Evolutionary conservation across 1,139 yeast species (phyloP).

Genomic region (Debaryomycetaceae sp.): DNA sequence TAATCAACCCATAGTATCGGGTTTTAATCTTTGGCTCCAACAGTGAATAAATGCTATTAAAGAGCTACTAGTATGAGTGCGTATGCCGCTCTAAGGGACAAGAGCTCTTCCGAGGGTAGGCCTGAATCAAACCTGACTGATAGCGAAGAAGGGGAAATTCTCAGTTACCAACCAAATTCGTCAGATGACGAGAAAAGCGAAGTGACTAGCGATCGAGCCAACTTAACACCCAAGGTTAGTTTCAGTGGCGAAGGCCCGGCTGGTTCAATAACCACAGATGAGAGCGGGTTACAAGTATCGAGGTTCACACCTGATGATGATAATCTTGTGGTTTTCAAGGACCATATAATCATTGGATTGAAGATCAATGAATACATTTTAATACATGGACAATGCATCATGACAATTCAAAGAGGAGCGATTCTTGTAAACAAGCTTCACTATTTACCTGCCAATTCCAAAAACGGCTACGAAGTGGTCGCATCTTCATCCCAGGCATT

Average conservation of each 20-base stretch:
- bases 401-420: constrained; percentile 60
- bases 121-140: constrained; percentile 8
- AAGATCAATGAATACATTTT: constrained; percentile 46
- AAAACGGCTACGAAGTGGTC: constrained; percentile 26
- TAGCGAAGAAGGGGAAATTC: constrained; percentile 15
- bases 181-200: constrained; percentile 20
- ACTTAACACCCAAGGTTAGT: background rate
- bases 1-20: background rate
- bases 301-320: constrained; percentile 32
- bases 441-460: constrained; percentile 31
- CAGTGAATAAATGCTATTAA: background rate
- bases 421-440: constrained; percentile 51
- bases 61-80: constrained; percentile 38
- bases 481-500: constrained; percentile 55
- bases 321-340: constrained; percentile 30
- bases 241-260: constrained; percentile 1
- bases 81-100: constrained; percentile 44
- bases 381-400: constrained; percentile 54
- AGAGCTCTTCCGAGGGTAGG: constrained; percentile 6
- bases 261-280: constrained; percentile 4
- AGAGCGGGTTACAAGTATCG: constrained; percentile 13
- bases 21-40: background rate
- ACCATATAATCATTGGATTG: constrained; percentile 40
- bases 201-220: constrained; percentile 2
- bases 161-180: constrained; percentile 21